phyloP scores from a whole-genome alignment of 2,329 filamentous ascomycete genomes.

The Xylariaceae sp. region DNA sequence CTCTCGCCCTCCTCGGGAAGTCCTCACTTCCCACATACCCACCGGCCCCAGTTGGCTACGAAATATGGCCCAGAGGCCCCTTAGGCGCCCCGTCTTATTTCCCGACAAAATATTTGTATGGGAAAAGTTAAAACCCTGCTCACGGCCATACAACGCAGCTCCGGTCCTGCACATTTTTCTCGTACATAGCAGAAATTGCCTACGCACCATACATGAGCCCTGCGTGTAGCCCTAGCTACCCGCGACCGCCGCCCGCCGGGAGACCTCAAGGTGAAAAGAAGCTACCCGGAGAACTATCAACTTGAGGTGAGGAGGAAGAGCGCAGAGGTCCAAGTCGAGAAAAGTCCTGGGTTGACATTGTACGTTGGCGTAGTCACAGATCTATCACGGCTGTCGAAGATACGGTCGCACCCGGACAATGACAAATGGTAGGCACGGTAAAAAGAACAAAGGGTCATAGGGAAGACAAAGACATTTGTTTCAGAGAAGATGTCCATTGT shows the following conservation, averaged over 20 bases:
- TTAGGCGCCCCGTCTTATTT: conserved; percentile 1
- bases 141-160: conserved; percentile 13
- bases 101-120: conserved; percentile 18
- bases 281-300: background rate
- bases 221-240: too few species aligned
- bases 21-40: conserved; percentile 18
- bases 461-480: too few species aligned
- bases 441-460: too few species aligned
- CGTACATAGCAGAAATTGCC: conserved; percentile 7
- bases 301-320: background rate
- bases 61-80: conserved; percentile 3
- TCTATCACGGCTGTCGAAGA: too few species aligned
- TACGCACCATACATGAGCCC: too few species aligned
- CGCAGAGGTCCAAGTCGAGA: background rate
- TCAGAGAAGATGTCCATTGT: too few species aligned
- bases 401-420: too few species aligned
- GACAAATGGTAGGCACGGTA: too few species aligned
- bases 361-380: too few species aligned
- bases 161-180: conserved; percentile 8
- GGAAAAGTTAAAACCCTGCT: conserved; percentile 10
- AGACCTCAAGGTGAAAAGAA: background rate
- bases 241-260: background rate
- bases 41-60: conserved; percentile 15
- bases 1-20: background rate
- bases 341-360: too few species aligned